These are phyloP conservation scores for Batkoa obscura DNA, from an alignment of 371 early-diverging fungal genomes.

Conservation along the genomic window DNA sequence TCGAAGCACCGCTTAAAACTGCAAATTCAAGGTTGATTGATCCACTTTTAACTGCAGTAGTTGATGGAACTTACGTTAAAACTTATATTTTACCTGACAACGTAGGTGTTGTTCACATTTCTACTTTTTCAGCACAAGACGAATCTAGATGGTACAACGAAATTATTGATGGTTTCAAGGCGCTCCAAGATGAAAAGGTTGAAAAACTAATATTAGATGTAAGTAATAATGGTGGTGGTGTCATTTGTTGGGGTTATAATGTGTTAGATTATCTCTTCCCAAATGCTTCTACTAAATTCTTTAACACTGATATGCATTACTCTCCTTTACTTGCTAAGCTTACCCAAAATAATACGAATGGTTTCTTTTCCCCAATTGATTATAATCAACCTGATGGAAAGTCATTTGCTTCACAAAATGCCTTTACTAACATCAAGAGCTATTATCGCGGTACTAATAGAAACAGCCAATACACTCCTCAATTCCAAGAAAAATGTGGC, in stretches of 20 bases:
- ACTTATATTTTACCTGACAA: neutral
- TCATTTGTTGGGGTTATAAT: neutral
- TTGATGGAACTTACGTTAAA: neutral
- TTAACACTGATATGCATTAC: neutral
- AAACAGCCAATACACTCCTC: neutral
- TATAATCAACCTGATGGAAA: neutral
- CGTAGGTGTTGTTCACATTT: neutral
- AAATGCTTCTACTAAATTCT: neutral
- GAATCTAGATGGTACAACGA: neutral
- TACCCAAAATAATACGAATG: neutral
- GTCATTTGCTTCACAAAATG: neutral
- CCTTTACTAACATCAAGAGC: neutral
- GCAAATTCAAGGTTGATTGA: neutral
- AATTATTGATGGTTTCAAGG: neutral
- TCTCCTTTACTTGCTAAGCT: neutral
- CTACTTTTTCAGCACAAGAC: neutral
- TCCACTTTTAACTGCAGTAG: neutral
- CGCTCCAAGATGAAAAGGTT: neutral
- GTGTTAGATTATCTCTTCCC: neutral
- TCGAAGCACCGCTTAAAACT: neutral
- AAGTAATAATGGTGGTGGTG: constrained; percentile 1
- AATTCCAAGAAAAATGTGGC: neutral
- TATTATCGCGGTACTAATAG: neutral
- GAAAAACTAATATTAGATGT: neutral
- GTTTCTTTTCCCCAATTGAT: neutral